phyloP scores from a whole-genome alignment of 192 early-diverging fungal genomes.

The Dissophora ornata region DNA sequence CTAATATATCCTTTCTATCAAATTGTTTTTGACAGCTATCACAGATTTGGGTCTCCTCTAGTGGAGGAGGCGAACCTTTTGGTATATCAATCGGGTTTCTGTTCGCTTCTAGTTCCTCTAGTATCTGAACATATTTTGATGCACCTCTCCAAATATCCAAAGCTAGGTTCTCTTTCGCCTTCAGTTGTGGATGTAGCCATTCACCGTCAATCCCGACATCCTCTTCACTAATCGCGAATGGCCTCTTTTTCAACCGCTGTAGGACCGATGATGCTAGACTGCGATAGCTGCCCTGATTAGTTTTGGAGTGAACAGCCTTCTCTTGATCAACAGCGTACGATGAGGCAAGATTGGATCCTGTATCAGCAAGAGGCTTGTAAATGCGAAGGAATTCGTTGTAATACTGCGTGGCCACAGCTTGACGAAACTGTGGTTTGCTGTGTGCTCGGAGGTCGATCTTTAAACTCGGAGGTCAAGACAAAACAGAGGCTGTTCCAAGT shows the following conservation, averaged over 20 bases:
- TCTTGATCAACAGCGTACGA: slow-evolving; percentile 67
- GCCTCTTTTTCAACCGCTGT: slow-evolving; percentile 65
- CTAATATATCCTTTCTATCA: slow-evolving; percentile 54
- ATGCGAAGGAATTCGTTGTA: slow-evolving; percentile 70
- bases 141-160: slow-evolving; percentile 19
- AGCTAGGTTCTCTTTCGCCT: slow-evolving; percentile 1
- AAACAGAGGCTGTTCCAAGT: neutral
- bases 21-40: slow-evolving; percentile 63
- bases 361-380: slow-evolving; percentile 54
- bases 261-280: slow-evolving; percentile 59
- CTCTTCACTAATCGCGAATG: slow-evolving; percentile 45
- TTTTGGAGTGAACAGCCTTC: slow-evolving; percentile 48
- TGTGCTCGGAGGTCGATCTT: slow-evolving; percentile 52
- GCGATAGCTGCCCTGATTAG: slow-evolving; percentile 59
- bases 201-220: slow-evolving; percentile 76
- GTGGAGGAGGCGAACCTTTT: neutral
- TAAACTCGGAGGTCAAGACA: slow-evolving; percentile 54
- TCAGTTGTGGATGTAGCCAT: slow-evolving; percentile 51
- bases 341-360: slow-evolving; percentile 53
- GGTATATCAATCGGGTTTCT: slow-evolving; percentile 57
- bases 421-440: slow-evolving; percentile 58
- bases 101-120: slow-evolving; percentile 41
- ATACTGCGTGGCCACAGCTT: slow-evolving; percentile 53
- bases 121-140: slow-evolving; percentile 25
- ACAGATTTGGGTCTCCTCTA: slow-evolving; percentile 42